phyloP scores from a whole-genome alignment of 192 early-diverging fungal species.

The Geosiphon pyriformis region DNA sequence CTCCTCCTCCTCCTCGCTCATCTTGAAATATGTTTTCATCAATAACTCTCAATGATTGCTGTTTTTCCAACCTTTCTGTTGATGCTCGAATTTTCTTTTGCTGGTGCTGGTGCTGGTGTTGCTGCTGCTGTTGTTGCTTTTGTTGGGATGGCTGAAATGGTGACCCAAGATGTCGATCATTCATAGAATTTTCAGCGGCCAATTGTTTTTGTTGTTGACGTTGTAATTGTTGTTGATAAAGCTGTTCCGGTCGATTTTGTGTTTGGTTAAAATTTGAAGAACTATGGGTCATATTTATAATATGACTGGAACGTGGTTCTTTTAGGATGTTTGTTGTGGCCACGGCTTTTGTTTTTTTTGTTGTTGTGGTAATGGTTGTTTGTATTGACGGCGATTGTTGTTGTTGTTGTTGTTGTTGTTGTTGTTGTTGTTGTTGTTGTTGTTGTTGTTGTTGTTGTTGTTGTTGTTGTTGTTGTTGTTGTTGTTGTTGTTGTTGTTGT shows the following conservation, averaged over 20 bases:
- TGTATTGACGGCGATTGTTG: neutral
- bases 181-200: neutral
- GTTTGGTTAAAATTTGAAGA: constrained; percentile 31
- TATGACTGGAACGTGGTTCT: too few species aligned
- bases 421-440: neutral
- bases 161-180: too few species aligned
- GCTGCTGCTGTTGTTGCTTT: neutral
- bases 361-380: constrained; percentile 3
- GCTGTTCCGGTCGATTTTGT: constrained; percentile 31
- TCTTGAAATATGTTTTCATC: too few species aligned
- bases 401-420: neutral
- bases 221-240: constrained; percentile 14
- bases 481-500: constrained; percentile 1
- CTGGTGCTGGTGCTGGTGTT: neutral
- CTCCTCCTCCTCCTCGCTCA: too few species aligned
- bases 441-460: neutral
- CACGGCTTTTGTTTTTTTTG: constrained; percentile 20
- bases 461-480: neutral
- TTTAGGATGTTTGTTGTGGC: constrained; percentile 31
- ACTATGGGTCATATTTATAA: too few species aligned
- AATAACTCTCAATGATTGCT: too few species aligned
- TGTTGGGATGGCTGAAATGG: too few species aligned
- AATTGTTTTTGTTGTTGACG: neutral
- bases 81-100: constrained; percentile 10
- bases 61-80: too few species aligned